These are phyloP conservation scores for Cyclocybe cylindracea DNA, from an alignment of 768 basidiomycete genomes.

Conservation along the genomic window DNA sequence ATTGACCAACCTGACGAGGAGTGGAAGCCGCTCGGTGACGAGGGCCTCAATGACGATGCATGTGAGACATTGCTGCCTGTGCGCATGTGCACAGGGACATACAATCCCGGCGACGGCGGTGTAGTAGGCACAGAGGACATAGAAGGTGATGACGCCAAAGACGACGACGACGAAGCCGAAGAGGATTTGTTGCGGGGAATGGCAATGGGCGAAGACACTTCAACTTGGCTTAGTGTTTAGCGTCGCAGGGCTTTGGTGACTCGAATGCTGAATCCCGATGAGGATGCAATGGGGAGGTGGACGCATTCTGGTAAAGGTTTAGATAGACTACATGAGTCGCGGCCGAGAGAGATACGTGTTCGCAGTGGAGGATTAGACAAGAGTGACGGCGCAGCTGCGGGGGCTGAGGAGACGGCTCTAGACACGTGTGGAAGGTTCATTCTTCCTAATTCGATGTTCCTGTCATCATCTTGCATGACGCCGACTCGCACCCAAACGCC, in stretches of 20 bases:
- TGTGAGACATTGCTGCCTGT: not conserved
- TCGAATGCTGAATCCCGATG: too few relatives aligned
- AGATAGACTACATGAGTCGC: too few relatives aligned
- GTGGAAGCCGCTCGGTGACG: too few relatives aligned
- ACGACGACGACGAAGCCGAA: constrained; percentile 4
- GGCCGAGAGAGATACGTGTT: not conserved
- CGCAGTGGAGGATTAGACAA: constrained; percentile 2
- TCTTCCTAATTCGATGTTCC: not conserved
- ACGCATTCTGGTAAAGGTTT: constrained; percentile 3
- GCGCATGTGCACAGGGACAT: constrained; percentile 15
- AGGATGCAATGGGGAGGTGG: not conserved
- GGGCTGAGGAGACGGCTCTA: constrained; percentile 12
- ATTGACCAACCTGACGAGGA: not conserved
- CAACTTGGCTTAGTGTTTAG: not conserved
- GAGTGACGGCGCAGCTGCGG: constrained; percentile 4
- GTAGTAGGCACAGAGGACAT: constrained; percentile 1
- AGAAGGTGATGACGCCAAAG: not conserved
- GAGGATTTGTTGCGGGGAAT: constrained; percentile 12
- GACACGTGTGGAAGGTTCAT: constrained; percentile 8
- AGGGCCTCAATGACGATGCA: not conserved
- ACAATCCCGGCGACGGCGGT: not conserved
- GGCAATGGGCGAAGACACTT: constrained; percentile 17
- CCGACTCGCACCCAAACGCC: too few relatives aligned
- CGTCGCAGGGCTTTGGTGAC: too few relatives aligned
- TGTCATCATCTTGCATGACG: too few relatives aligned